A percentile compares a stretch with the other conserved stretches of the same genome.
Conservation (phyloP, 768 basidiomycete species). For the Polyporus arcularius region DNA sequence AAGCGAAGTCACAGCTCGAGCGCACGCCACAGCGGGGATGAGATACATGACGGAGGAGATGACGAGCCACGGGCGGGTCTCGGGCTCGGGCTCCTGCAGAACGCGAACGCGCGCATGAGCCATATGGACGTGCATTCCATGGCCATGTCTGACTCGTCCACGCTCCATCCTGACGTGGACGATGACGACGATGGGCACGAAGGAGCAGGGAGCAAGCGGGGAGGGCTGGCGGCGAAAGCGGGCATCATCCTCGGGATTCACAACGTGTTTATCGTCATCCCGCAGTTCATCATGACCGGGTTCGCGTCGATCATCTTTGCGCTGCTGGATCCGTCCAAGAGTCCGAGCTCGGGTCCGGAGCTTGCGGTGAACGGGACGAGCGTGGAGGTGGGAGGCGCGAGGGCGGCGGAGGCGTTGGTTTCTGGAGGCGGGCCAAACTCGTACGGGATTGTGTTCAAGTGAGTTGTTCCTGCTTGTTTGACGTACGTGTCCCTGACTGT, state of each 20-base stretch:
- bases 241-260: slow-evolving; percentile 94
- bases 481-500: not conserved
- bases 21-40: not conserved
- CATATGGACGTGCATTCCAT: slow-evolving; percentile 40
- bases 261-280: slow-evolving; percentile 91
- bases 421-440: slow-evolving; percentile 54
- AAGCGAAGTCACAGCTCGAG: slow-evolving; percentile 8
- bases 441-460: slow-evolving; percentile 84
- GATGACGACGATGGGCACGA: slow-evolving; percentile 19
- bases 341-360: slow-evolving; percentile 20
- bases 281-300: slow-evolving; percentile 91
- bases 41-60: too few relatives aligned
- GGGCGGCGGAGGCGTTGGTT: slow-evolving; percentile 25
- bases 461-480: slow-evolving; percentile 27
- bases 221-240: slow-evolving; percentile 73
- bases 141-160: slow-evolving; percentile 16
- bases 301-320: slow-evolving; percentile 86
- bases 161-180: slow-evolving; percentile 19
- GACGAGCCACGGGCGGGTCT: too few relatives aligned
- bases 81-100: slow-evolving; percentile 35
- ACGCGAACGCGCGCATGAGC: slow-evolving; percentile 51
- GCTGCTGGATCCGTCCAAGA: slow-evolving; percentile 69
- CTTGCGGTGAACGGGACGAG: slow-evolving; percentile 1
- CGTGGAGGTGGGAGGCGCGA: not conserved
- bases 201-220: slow-evolving; percentile 20